These are phyloP conservation scores for Nannochloris sp. DNA, from an alignment of 139 green algal species.

Conservation along the genomic window DNA sequence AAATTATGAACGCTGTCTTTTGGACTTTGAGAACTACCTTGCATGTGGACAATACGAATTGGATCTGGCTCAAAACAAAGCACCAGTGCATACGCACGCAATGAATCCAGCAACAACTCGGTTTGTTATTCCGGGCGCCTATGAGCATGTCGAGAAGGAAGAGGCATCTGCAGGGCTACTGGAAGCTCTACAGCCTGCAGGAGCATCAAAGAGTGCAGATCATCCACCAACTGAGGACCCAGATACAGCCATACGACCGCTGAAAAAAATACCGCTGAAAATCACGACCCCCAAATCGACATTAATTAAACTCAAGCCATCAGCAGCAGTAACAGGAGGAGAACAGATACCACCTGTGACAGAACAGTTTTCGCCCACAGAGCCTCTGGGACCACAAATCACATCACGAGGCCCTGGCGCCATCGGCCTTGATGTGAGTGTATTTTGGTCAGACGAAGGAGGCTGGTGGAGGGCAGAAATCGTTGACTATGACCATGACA, in stretches of 20 bases:
- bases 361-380: not conserved
- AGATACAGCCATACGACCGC: not conserved
- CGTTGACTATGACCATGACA: constrained; percentile 11
- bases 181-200: not conserved
- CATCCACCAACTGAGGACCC: not conserved
- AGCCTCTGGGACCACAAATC: not conserved
- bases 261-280: no score
- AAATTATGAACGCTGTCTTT: constrained; percentile 68
- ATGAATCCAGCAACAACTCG: constrained; percentile 1
- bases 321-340: no score
- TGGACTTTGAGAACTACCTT: constrained; percentile 75
- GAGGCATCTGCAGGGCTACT: not conserved
- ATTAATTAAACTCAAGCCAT: no score
- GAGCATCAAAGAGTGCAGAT: not conserved
- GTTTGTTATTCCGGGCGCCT: constrained; percentile 24
- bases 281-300: no score
- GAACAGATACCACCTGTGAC: no score
- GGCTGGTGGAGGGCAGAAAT: constrained; percentile 40
- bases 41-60: constrained; percentile 32
- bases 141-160: not conserved
- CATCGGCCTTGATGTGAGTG: constrained; percentile 28
- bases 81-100: constrained; percentile 20
- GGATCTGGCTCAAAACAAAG: constrained; percentile 24
- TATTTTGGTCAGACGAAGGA: constrained; percentile 40
- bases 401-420: constrained; percentile 10